Conservation (phyloP, 148 eudicot species). For the Camellia granthamiana region DNA sequence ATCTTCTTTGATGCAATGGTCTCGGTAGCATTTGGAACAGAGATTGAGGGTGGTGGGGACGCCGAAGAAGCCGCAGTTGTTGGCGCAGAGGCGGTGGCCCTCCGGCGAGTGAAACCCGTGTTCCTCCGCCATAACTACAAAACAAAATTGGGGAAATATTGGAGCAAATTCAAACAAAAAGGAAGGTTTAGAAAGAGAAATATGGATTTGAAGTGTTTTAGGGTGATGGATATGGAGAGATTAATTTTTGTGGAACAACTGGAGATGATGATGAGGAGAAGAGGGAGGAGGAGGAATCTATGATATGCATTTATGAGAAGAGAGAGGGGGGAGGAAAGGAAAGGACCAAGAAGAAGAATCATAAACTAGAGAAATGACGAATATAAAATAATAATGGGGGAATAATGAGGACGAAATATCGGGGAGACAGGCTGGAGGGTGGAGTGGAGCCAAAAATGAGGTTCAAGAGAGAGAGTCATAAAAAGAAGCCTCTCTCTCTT, state of each 20-base stretch:
- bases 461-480: not conserved
- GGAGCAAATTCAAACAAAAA: not conserved
- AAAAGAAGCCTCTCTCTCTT: no score
- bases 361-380: not conserved
- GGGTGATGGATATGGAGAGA: not conserved
- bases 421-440: not conserved
- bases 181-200: not conserved
- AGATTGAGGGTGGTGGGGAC: conserved; percentile 55
- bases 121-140: conserved; percentile 46
- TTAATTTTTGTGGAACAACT: conserved; percentile 7
- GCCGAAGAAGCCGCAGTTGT: conserved; percentile 70
- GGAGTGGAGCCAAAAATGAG: not conserved
- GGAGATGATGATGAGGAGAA: conserved; percentile 8
- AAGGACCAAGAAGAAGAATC: conserved; percentile 11
- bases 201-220: not conserved
- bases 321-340: conserved; percentile 15
- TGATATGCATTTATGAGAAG: not conserved
- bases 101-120: conserved; percentile 52
- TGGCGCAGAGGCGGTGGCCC: conserved; percentile 55
- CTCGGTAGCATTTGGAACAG: conserved; percentile 61
- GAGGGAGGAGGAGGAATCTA: not conserved
- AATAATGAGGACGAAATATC: not conserved
- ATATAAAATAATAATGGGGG: not conserved
- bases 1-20: conserved; percentile 29
- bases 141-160: not conserved